Conservation (phyloP, 1,139 yeast species). For the Pichia sp. region DNA sequence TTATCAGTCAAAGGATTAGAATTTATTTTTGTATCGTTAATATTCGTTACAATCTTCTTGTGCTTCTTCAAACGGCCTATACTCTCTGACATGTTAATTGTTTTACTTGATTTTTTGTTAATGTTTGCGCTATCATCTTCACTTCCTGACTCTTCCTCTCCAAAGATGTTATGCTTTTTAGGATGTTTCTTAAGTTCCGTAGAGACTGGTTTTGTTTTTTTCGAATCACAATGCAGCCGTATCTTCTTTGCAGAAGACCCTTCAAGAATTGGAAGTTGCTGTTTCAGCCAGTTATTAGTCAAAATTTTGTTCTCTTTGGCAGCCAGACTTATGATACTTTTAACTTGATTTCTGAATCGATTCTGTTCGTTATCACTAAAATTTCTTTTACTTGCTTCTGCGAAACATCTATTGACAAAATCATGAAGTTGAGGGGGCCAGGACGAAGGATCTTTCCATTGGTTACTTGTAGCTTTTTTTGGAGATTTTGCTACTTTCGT, state of each 20-base stretch:
- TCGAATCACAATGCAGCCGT: constrained; percentile 19
- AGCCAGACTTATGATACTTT: constrained; percentile 44
- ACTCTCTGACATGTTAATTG: constrained; percentile 8
- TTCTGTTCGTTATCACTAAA: constrained; percentile 27
- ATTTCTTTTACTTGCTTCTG: constrained; percentile 29
- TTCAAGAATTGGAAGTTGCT: constrained; percentile 45
- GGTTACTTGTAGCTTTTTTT: constrained; percentile 1
- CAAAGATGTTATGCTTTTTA: constrained; percentile 20
- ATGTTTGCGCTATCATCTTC: constrained; percentile 2
- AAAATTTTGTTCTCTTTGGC: constrained; percentile 39
- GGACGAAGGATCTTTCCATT: constrained; percentile 24
- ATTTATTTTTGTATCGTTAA: neutral
- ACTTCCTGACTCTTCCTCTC: constrained; percentile 16
- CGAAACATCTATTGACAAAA: constrained; percentile 42
- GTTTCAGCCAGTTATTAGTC: constrained; percentile 54
- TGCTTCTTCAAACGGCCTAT: constrained; percentile 11
- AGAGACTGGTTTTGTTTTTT: neutral
- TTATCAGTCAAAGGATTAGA: neutral
- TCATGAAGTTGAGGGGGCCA: constrained; percentile 45
- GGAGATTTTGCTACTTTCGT: neutral
- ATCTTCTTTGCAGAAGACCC: constrained; percentile 12
- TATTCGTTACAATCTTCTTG: neutral
- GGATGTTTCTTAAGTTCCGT: neutral
- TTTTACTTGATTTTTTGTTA: neutral
- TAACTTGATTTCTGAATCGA: constrained; percentile 40